Conservation (phyloP, 306 rosid genomes). For the Arachis stenosperma region DNA sequence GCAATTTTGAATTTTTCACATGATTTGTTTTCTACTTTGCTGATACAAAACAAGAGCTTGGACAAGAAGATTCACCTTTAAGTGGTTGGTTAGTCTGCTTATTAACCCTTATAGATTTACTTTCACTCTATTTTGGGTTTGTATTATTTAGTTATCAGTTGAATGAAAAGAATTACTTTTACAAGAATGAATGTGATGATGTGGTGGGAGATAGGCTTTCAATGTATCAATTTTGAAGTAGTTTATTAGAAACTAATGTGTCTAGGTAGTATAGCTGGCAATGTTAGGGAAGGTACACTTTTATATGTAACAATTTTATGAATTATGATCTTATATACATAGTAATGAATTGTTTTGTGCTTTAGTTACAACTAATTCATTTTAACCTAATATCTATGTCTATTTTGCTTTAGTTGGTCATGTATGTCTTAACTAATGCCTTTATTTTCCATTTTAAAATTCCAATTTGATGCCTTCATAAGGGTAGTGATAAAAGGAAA, state of each 20-base stretch:
- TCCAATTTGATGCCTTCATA: neutral
- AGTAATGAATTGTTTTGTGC: conserved; percentile 24
- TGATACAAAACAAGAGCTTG: conserved; percentile 29
- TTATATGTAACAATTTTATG: conserved; percentile 28
- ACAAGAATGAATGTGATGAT: conserved; percentile 5
- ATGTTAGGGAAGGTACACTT: conserved; percentile 29
- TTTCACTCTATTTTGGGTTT: conserved; percentile 15
- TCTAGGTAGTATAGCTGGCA: conserved; percentile 15
- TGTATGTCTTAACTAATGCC: neutral
- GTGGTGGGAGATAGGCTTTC: conserved; percentile 9
- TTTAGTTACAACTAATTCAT: neutral
- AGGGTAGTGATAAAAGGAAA: neutral
- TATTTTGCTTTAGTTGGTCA: conserved; percentile 13
- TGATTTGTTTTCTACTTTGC: conserved; percentile 31
- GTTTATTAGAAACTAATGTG: conserved; percentile 29
- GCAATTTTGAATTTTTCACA: conserved; percentile 26
- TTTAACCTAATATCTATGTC: neutral
- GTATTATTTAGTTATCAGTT: conserved; percentile 27
- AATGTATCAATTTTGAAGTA: conserved; percentile 26
- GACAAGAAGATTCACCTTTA: conserved; percentile 28
- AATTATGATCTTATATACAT: conserved; percentile 22
- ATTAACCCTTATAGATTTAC: conserved; percentile 1
- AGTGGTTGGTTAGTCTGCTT: conserved; percentile 24
- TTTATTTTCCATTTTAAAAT: neutral
- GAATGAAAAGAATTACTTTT: conserved; percentile 18